Evolutionary conservation across 139 green algal species (phyloP).

Genomic region (Coelastrella sp.): DNA sequence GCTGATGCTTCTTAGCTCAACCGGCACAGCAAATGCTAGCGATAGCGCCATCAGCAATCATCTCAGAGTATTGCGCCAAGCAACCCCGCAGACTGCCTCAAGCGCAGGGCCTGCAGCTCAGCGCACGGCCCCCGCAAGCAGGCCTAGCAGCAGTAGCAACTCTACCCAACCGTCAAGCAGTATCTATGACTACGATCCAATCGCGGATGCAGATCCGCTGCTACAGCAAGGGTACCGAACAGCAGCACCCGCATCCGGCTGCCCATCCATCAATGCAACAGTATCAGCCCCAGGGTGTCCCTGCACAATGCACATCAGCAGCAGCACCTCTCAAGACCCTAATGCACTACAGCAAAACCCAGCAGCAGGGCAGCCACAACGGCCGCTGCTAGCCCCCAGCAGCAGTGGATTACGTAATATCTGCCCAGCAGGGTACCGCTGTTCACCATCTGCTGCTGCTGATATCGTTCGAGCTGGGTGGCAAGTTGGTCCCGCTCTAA

Average conservation of each 20-base stretch:
- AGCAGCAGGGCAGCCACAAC: not conserved
- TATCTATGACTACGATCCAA: no score
- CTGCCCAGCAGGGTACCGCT: slow-evolving; percentile 19
- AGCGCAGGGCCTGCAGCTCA: no score
- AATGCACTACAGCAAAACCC: not conserved
- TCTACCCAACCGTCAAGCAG: no score
- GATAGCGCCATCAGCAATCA: no score
- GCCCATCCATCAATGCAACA: not conserved
- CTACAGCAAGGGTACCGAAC: not conserved
- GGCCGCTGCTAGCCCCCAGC: not conserved
- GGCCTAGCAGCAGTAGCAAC: no score
- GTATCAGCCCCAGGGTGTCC: slow-evolving; percentile 21
- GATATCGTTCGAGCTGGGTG: not conserved
- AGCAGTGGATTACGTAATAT: not conserved
- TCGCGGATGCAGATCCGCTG: not conserved
- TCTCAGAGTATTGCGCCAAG: no score
- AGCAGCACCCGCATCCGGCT: not conserved
- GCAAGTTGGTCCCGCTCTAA: not conserved
- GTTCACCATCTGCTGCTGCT: slow-evolving; percentile 12
- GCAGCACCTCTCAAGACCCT: no score
- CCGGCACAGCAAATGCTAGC: no score
- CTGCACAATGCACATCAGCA: not conserved
- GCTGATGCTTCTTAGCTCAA: no score
- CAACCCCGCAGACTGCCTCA: no score
- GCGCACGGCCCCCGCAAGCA: no score